Conservation (phyloP, 495 filamentous ascomycete genomes). For the Penicillium egyptiacum region DNA sequence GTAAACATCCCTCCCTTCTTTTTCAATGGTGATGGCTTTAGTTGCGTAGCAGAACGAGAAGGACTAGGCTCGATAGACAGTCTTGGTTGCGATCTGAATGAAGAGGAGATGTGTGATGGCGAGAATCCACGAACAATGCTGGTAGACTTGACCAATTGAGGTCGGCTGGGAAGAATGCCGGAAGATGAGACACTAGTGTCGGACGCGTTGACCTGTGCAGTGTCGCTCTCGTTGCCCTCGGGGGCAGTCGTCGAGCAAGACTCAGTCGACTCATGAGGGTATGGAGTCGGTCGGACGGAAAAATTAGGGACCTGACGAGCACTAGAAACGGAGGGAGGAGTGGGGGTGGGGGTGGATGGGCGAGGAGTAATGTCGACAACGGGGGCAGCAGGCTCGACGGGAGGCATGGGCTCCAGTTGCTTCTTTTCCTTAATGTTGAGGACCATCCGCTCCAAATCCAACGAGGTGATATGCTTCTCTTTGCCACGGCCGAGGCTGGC, state of each 20-base stretch:
- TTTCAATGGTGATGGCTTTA: slow-evolving; percentile 47
- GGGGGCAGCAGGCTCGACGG: slow-evolving; percentile 47
- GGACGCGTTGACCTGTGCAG: slow-evolving; percentile 39
- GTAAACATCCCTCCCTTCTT: slow-evolving; percentile 71
- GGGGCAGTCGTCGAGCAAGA: slow-evolving; percentile 56
- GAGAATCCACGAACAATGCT: slow-evolving; percentile 88
- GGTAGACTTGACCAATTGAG: slow-evolving; percentile 59
- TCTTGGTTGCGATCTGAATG: slow-evolving; percentile 63
- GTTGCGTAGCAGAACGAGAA: slow-evolving; percentile 41
- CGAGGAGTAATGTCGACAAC: slow-evolving; percentile 53
- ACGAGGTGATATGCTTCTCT: slow-evolving; percentile 88
- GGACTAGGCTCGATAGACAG: slow-evolving; percentile 51
- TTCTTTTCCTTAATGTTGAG: slow-evolving; percentile 80
- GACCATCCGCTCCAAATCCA: slow-evolving; percentile 87
- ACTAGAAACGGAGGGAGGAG: slow-evolving; percentile 40
- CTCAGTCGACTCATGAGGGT: slow-evolving; percentile 47
- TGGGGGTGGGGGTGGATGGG: slow-evolving; percentile 45
- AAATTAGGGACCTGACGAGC: slow-evolving; percentile 23
- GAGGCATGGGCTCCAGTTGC: slow-evolving; percentile 57
- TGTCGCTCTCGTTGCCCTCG: slow-evolving; percentile 49
- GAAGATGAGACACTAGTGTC: slow-evolving; percentile 55
- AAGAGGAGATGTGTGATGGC: slow-evolving; percentile 71
- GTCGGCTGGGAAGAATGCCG: slow-evolving; percentile 32
- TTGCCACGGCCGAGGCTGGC: slow-evolving; percentile 62
- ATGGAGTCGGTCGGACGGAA: slow-evolving; percentile 19